Percentiles rank a stretch among this genome's conserved stretches.
Evolutionary conservation across 208 protist species (phyloP).

Genomic region (Crithidia brevicula): DNA sequence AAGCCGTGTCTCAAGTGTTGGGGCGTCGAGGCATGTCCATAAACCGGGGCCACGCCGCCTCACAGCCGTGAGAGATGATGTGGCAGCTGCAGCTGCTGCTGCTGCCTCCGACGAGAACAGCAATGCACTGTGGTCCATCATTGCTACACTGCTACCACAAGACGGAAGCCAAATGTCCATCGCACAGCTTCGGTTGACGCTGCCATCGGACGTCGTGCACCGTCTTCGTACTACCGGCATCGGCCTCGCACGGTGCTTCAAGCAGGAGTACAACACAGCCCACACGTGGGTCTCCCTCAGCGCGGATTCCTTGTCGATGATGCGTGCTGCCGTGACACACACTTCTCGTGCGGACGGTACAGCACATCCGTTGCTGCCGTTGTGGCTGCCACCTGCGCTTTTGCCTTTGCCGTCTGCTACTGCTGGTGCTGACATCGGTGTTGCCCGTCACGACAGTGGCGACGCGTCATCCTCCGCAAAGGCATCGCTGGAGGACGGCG

Average conservation of each 20-base stretch:
- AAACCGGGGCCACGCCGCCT: too few species aligned
- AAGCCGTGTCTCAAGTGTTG: too few species aligned
- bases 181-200: conserved; percentile 23
- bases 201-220: conserved; percentile 32
- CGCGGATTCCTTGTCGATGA: conserved; percentile 9
- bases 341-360: too few species aligned
- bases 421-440: background rate
- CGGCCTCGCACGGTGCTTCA: conserved; percentile 52
- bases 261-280: conserved; percentile 24
- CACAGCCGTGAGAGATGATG: too few species aligned
- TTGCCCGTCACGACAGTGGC: background rate
- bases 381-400: background rate
- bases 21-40: too few species aligned
- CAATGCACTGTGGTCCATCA: conserved; percentile 3
- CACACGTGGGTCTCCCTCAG: conserved; percentile 9
- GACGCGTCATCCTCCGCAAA: background rate
- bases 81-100: too few species aligned
- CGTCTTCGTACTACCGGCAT: conserved; percentile 20
- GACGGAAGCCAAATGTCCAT: conserved; percentile 31
- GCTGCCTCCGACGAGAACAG: background rate
- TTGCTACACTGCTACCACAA: conserved; percentile 21
- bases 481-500: conserved; percentile 1
- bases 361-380: background rate
- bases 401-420: background rate
- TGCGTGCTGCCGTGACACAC: background rate